Base-by-base conservation (phyloP, 2,329 filamentous ascomycete species). In the Aureobasidium vineae region DNA sequence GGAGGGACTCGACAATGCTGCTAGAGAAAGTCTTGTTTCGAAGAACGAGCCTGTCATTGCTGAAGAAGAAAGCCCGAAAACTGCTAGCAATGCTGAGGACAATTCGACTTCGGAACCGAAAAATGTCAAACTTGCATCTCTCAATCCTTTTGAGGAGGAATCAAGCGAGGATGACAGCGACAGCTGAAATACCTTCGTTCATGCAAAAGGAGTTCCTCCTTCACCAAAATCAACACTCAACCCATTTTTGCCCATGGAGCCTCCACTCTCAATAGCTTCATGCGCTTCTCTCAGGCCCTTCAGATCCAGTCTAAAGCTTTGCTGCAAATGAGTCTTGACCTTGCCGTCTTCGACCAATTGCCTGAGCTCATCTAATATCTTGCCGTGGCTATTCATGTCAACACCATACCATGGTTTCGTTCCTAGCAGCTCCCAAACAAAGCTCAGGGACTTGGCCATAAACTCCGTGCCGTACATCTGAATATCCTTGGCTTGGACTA, bases 381-480 rank as follows among this genome's bases (percentile, higher is more conserved):
- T 71, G n/a, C 76, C 75, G 70, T 81, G 78, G 63, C 75, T 76
- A 43, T 78, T 76, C 33, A 76, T 60, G 36, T 77, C 72, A n/a
- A 77, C 75, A 21, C 73, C 70, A 65, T 81, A 77, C 69, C 77
- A 79, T 3, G 75, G 73, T 26, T 79, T 78, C 1, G 78, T 78
- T 1, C 78, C 78, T 11, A 82, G 56, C 69, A 79, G 73, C 69
- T 74, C 76, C 79, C 80, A 81, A 3, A 74, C 71, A 64, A 80
- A 81, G 0, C 75, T 76, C 60, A 81, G 68, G 19, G 75, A 78
- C 71, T 81, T 82, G 57, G 78, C 75, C 78, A 81, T 79, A 71
- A 79, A 81, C 70, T 79, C 74, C 2, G 79, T 78, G 2, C 79
- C 79, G 68, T 82, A 81, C 77, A 81, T 78, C 33, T 53, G 41